phyloP scores from a whole-genome alignment of 2,329 filamentous ascomycete genomes.

The Xylariaceae sp. region DNA sequence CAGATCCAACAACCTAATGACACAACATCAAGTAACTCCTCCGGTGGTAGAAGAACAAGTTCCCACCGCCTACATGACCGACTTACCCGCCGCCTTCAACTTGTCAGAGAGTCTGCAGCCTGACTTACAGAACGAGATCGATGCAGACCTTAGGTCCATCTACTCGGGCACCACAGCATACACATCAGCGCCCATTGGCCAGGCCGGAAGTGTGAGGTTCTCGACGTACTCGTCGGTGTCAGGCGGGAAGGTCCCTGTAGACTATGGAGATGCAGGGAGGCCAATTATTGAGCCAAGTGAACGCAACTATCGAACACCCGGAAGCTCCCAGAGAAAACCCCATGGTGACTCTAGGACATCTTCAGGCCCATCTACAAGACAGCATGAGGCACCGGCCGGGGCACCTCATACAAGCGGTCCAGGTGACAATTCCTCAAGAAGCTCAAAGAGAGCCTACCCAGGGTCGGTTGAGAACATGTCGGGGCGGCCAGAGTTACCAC shows the following conservation, averaged over 20 bases:
- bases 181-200: conserved; percentile 13
- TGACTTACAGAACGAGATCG: conserved; percentile 3
- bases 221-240: conserved; percentile 8
- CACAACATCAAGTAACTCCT: conserved; percentile 22
- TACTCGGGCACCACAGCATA: conserved; percentile 25
- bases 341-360: conserved; percentile 1
- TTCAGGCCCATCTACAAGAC: conserved; percentile 7
- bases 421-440: conserved; percentile 32
- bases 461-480: too few relatives aligned
- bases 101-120: too few relatives aligned
- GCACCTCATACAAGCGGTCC: conserved; percentile 11
- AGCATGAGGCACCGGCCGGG: conserved; percentile 13
- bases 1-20: conserved; percentile 50
- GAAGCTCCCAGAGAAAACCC: conserved; percentile 1
- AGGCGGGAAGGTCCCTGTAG: neutral
- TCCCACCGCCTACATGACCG: too few relatives aligned
- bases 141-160: conserved; percentile 21
- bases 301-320: conserved; percentile 3
- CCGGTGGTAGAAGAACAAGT: conserved; percentile 9
- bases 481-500: conserved; percentile 38
- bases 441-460: conserved; percentile 34
- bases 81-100: too few relatives aligned
- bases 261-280: neutral
- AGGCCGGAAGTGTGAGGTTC: conserved; percentile 8
- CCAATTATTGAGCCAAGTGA: conserved; percentile 1